These are phyloP conservation scores for Populus hybrid DNA, from an alignment of 441 rosid species.

Conservation along the genomic window DNA sequence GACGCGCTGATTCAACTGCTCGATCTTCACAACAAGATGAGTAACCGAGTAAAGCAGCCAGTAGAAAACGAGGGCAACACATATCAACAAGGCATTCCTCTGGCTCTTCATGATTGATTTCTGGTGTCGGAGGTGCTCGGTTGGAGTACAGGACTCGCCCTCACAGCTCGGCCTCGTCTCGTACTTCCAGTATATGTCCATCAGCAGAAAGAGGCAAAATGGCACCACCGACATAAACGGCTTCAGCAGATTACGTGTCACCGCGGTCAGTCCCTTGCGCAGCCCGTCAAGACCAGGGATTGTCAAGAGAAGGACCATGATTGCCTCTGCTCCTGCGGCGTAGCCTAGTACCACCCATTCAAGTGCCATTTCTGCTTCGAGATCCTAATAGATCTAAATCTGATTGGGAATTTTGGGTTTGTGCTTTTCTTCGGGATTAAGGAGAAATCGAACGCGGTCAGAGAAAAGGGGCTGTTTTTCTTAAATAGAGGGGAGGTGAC, in stretches of 20 bases:
- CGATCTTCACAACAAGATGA: slow-evolving; percentile 64
- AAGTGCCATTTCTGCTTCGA: slow-evolving; percentile 54
- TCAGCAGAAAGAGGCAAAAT: slow-evolving; percentile 78
- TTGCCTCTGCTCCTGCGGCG: slow-evolving; percentile 90
- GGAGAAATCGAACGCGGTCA: not conserved
- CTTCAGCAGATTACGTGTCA: slow-evolving; percentile 84
- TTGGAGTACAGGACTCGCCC: slow-evolving; percentile 68
- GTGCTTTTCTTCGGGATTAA: slow-evolving; percentile 6
- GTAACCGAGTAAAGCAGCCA: slow-evolving; percentile 87
- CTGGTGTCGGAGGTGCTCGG: slow-evolving; percentile 89
- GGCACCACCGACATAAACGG: slow-evolving; percentile 89
- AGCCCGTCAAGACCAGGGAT: slow-evolving; percentile 85
- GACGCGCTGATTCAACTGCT: slow-evolving; percentile 70
- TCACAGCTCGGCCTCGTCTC: slow-evolving; percentile 81
- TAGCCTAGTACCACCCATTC: slow-evolving; percentile 95
- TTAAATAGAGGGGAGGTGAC: not conserved
- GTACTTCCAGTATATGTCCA: slow-evolving; percentile 97
- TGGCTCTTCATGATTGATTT: slow-evolving; percentile 95
- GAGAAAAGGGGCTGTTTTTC: not conserved
- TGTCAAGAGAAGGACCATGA: slow-evolving; percentile 82
- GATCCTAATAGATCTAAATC: slow-evolving; percentile 24
- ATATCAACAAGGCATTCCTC: slow-evolving; percentile 79
- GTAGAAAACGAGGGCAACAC: slow-evolving; percentile 72
- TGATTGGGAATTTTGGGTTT: not conserved
- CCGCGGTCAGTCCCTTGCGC: slow-evolving; percentile 72